These are phyloP conservation scores for Starmerella powellii DNA, from an alignment of 805 yeast species.

Conservation along the genomic window DNA sequence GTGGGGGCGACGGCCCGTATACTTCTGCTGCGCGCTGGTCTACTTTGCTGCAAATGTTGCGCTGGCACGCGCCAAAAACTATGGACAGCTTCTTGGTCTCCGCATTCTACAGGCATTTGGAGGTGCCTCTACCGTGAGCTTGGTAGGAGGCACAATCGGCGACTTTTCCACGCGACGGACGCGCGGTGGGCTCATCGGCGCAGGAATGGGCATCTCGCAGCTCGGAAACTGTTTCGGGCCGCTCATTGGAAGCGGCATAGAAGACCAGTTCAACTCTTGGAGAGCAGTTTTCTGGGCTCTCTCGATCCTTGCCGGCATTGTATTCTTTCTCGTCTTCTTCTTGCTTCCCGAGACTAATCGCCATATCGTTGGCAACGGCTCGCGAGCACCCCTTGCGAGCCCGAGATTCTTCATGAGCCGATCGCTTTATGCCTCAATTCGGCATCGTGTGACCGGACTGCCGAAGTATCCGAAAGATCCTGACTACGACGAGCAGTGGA, in stretches of 20 bases:
- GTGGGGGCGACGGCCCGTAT: slow-evolving; percentile 60
- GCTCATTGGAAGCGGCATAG: slow-evolving; percentile 44
- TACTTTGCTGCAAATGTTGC: slow-evolving; percentile 56
- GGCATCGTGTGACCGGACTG: slow-evolving; percentile 19
- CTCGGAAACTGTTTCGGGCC: slow-evolving; percentile 74
- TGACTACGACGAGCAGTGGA: slow-evolving; percentile 20
- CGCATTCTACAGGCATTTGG: slow-evolving; percentile 70
- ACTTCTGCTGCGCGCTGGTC: slow-evolving; percentile 41
- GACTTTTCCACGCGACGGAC: slow-evolving; percentile 54
- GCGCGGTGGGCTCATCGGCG: slow-evolving; percentile 61
- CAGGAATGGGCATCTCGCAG: slow-evolving; percentile 50
- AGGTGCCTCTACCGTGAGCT: slow-evolving; percentile 62
- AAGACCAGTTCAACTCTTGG: slow-evolving; percentile 44
- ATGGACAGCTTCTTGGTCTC: slow-evolving; percentile 50
- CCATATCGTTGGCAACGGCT: slow-evolving; percentile 61
- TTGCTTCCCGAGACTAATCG: slow-evolving; percentile 67
- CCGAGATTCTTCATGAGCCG: slow-evolving; percentile 12
- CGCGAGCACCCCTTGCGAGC: slow-evolving; percentile 34
- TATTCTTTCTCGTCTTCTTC: slow-evolving; percentile 28
- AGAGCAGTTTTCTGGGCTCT: slow-evolving; percentile 54
- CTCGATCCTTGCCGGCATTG: slow-evolving; percentile 48
- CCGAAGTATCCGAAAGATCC: slow-evolving; percentile 20
- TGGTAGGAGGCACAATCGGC: slow-evolving; percentile 58
- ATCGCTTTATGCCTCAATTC: slow-evolving; percentile 22
- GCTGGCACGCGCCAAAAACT: slow-evolving; percentile 45